A percentile compares a stretch with the other conserved stretches of the same genome.
phyloP scores from a whole-genome alignment of 805 yeast species.

The Saccharomycopsis sp. region DNA sequence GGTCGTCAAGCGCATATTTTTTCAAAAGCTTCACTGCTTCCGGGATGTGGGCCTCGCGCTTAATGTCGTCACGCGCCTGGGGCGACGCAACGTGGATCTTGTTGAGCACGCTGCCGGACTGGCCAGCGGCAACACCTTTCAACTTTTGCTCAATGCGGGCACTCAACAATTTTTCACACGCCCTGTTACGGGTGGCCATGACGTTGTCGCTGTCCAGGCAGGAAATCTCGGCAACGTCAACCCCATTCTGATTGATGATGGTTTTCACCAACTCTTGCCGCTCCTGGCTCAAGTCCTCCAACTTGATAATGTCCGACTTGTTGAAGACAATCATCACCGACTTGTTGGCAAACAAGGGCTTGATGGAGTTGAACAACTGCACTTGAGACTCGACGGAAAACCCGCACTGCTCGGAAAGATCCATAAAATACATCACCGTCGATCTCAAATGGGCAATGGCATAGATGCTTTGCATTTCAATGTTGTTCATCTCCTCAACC shows the following conservation, averaged over 20 bases:
- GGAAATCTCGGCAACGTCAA: constrained; percentile 87
- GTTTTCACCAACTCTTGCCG: constrained; percentile 64
- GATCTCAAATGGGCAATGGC: constrained; percentile 98
- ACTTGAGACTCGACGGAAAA: constrained; percentile 96
- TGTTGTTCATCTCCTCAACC: constrained; percentile 98
- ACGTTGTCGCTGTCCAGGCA: constrained; percentile 92
- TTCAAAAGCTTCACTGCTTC: constrained; percentile 51
- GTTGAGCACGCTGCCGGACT: constrained; percentile 82
- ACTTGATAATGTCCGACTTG: constrained; percentile 83
- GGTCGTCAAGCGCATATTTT: constrained; percentile 73
- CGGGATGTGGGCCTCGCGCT: constrained; percentile 76
- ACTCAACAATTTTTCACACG: constrained; percentile 92
- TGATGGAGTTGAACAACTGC: constrained; percentile 90
- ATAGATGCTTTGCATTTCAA: constrained; percentile 98
- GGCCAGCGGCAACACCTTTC: constrained; percentile 82
- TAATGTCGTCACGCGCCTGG: constrained; percentile 74
- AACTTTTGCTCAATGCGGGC: constrained; percentile 95
- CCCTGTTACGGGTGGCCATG: constrained; percentile 92
- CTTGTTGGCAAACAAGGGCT: constrained; percentile 95
- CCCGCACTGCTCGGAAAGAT: constrained; percentile 98
- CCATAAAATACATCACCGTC: constrained; percentile 96
- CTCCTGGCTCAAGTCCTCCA: constrained; percentile 73
- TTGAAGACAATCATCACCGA: constrained; percentile 92
- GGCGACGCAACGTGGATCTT: constrained; percentile 94
- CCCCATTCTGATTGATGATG: constrained; percentile 60